Evolutionary conservation across 306 rosid genomes (phyloP), one percentile per base, ranked within the genome.

Genomic region (Castanea sativa): DNA sequence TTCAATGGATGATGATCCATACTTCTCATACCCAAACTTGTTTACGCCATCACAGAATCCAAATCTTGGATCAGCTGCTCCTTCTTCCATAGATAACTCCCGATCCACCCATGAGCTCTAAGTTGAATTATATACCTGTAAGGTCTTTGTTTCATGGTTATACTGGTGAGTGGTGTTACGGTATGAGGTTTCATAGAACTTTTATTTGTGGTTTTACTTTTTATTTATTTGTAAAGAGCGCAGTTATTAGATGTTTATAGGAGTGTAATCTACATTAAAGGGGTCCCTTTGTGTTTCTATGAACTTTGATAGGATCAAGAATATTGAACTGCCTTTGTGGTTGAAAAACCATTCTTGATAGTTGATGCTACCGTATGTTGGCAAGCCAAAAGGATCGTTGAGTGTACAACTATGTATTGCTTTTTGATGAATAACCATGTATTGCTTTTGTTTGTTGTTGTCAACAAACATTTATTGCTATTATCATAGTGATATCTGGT

Each of bases 1-100:
- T 58, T 92, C 99, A 30, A 89, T 91, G 94, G 99, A 91, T 0
- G 94, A 95, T 8, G 98, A 90, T 74, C 43, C 93, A 0, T 95
- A 89, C 84, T 90, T 87, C 52, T 91, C 97, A 0, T 95, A 92
- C 82, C 97, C 97, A 32, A 92, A 91, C 88, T 82, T 95, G 80
- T 95, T 91, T 73, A 81, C 89, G 57, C 77, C 90, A 71, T 79
- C 90, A 16, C 91, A 90, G 69, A 91, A 79, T 70, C 79, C 91
- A 65, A 84, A 74, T 79, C 82, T 59, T 14, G 90, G 87, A 82
- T 89, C 91, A 20, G 83, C 71, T 45, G 32, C 85, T 78, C 91
- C 83, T 78, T 81, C 90, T 21, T 49, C 78, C 20, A 57, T 60
- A 25, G 96, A 86, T 76, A 74, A 82, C 58, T 80, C 86, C 65